Base-by-base conservation (phyloP, 257 asterid species). In the Capsicum rhomboideum region DNA sequence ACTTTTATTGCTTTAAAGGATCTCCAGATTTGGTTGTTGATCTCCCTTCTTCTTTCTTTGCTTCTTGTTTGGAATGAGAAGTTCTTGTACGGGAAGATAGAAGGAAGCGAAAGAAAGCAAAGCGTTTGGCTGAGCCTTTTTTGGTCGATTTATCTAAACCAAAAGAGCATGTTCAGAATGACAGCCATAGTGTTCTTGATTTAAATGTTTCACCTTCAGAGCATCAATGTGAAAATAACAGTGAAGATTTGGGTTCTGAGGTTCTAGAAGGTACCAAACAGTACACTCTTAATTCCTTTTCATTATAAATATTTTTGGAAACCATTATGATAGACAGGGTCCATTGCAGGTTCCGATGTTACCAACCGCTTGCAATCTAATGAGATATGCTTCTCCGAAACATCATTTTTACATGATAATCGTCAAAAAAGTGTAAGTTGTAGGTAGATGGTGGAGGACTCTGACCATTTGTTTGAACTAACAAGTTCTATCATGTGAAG, bases 71-170 rank as follows among this genome's bases (percentile, higher is more conserved):
- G 28, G 74, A 80, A 72, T 86, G 54, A 83, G 80, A 90, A 89
- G 97, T 74, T 84, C 68, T 50, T 3, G 86, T n/a, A 50, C 89
- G 88, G 90, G 90, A 87, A 91, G 93, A 84, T 58, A 66, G 29
- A 40, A 82, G 64, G 90, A 92, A 87, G 89, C 93, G 94, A 18
- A 91, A 75, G 84, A 87, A 83, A 82, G 75, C 87, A 42, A 88
- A 71, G 88, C 84, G 90, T 88, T 90, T 85, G 63, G 90, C 89
- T 79, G 97, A 91, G 79, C 93, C 92, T 59, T 86, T 82, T 83
- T 80, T 80, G 40, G 88, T 83, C 4, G 87, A 86, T 66, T 86
- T 84, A 61, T 86, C 90, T 64, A 85, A 87, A 49, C 87, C 88
- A 31, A 81, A 12, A 44, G 82, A 79, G 67, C 61, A 78, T 16